These are phyloP conservation scores for Cnidoscolus chayamansa DNA, from an alignment of 441 rosid species.

Conservation along the genomic window DNA sequence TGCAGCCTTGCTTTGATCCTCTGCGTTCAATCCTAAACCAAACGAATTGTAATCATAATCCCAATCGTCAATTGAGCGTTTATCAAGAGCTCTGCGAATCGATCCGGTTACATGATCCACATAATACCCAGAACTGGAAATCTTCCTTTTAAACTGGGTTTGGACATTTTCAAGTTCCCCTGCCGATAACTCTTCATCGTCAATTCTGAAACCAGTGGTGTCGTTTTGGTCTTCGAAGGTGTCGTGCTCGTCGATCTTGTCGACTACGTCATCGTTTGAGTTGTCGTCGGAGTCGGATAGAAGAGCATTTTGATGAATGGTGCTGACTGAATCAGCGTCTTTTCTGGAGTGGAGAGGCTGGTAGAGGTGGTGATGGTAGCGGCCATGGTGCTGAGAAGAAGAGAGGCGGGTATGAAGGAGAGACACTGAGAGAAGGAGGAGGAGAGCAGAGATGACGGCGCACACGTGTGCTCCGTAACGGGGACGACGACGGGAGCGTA, in stretches of 20 bases:
- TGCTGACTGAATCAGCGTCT: conserved; percentile 25
- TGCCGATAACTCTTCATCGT: conserved; percentile 35
- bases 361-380: conserved; percentile 29
- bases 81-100: conserved; percentile 50
- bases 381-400: conserved; percentile 38
- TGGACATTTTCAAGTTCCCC: conserved; percentile 37
- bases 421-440: conserved; percentile 69
- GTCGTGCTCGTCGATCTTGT: conserved; percentile 84
- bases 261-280: conserved; percentile 30
- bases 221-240: conserved; percentile 40
- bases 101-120: conserved; percentile 70
- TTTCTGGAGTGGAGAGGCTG: conserved; percentile 19
- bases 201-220: neutral
- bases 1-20: conserved; percentile 35
- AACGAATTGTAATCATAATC: conserved; percentile 50
- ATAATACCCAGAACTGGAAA: conserved; percentile 50
- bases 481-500: conserved; percentile 67
- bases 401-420: conserved; percentile 72
- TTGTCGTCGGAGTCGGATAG: conserved; percentile 51
- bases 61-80: conserved; percentile 82
- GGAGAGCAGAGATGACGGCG: conserved; percentile 58
- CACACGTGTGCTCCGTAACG: conserved; percentile 60
- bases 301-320: conserved; percentile 36
- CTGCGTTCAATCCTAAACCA: conserved; percentile 20
- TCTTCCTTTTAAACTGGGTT: conserved; percentile 27